phyloP scores from a whole-genome alignment of 2,329 filamentous ascomycete genomes.

The Ophiostoma novo-ulmi region DNA sequence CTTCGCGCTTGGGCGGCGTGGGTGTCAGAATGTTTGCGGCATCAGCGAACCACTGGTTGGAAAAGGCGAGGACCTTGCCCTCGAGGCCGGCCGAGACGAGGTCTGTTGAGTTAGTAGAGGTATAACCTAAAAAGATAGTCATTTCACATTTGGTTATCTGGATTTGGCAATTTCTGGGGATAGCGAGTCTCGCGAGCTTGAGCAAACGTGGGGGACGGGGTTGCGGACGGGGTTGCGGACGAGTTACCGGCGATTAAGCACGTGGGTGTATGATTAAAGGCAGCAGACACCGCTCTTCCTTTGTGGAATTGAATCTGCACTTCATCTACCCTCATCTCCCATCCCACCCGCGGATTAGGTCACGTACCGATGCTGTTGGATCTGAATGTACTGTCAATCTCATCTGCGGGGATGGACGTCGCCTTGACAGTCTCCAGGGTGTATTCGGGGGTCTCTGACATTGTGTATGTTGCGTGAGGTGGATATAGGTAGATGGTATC shows the following conservation, averaged over 20 bases:
- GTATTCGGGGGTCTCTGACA: conserved; percentile 42
- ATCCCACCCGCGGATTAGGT: not conserved
- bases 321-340: not conserved
- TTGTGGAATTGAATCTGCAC: not conserved
- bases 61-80: conserved; percentile 60
- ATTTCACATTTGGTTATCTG: too few relatives aligned
- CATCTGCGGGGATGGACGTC: conserved; percentile 45
- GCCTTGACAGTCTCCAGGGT: conserved; percentile 51
- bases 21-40: conserved; percentile 60
- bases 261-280: not conserved
- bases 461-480: not conserved
- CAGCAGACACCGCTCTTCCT: not conserved
- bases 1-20: conserved; percentile 57
- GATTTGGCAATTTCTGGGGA: not conserved
- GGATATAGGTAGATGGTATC: not conserved
- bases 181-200: not conserved
- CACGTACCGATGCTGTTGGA: conserved; percentile 55
- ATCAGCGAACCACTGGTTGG: conserved; percentile 65
- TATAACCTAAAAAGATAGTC: too few relatives aligned
- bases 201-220: not conserved
- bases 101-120: conserved; percentile 39
- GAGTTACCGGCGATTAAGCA: not conserved
- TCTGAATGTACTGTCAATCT: conserved; percentile 58
- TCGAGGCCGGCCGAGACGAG: conserved; percentile 57
- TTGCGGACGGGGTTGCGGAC: not conserved